Conservation (phyloP, 805 yeast genomes). For the Komagataella pastoris region DNA sequence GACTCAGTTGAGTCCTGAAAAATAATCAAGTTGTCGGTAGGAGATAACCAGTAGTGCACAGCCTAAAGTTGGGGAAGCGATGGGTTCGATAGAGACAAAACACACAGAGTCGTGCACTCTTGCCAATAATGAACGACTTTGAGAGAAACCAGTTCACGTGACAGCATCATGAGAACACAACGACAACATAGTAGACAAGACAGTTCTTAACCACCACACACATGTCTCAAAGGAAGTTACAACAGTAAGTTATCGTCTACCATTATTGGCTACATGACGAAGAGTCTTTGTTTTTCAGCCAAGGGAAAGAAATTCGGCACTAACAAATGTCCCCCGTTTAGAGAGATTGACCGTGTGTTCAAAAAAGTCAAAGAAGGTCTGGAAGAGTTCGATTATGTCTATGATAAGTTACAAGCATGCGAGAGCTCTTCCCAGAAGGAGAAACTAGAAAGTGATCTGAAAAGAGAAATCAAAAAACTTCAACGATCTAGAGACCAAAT, state of each 20-base stretch:
- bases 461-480: slow-evolving; percentile 87
- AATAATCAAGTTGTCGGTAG: background rate
- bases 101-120: background rate
- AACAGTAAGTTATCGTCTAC: slow-evolving; percentile 24
- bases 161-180: background rate
- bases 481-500: slow-evolving; percentile 92
- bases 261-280: background rate
- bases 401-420: slow-evolving; percentile 72
- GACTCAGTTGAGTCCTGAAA: background rate
- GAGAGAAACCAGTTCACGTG: background rate
- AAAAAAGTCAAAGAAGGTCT: slow-evolving; percentile 91
- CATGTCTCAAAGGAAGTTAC: slow-evolving; percentile 37
- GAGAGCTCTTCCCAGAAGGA: slow-evolving; percentile 85
- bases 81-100: background rate
- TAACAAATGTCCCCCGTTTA: slow-evolving; percentile 5
- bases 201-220: background rate
- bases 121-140: background rate
- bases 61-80: background rate
- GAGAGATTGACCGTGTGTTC: slow-evolving; percentile 84
- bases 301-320: background rate
- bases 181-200: background rate
- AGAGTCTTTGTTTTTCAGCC: background rate
- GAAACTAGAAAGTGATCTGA: slow-evolving; percentile 82
- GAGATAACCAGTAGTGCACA: background rate
- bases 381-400: slow-evolving; percentile 68